Base-by-base conservation (phyloP, 192 early-diverging fungal species). In the Coemansia umbellata region DNA sequence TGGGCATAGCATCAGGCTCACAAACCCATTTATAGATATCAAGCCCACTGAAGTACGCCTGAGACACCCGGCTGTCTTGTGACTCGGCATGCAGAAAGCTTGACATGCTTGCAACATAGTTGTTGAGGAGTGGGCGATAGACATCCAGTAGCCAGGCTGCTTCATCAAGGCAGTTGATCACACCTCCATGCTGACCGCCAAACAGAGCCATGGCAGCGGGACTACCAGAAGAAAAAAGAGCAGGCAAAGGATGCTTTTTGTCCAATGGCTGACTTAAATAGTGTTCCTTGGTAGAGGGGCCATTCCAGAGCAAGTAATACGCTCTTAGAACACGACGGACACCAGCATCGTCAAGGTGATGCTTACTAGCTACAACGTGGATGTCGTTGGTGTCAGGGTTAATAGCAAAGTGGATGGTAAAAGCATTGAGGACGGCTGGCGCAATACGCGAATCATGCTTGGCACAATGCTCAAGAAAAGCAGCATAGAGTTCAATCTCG, bases 101-200 rank as follows among this genome's bases (percentile, higher is more conserved):
- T 7, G 87, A 82, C 78, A 97, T 86, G 18, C 74, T 79, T 31
- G 80, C 72, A 8, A 94, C 65, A 64, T 87, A 92, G 30, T 81
- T 78, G 37, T 78, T 64, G 2, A 91, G 74, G 36, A 92, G 60
- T 37, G 86, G 78, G 30, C 81, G 69, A 71, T 94, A 94, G 31
- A 88, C 86, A 24, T 78, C 75, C 55, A 85, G 83, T 32, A 91
- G 79, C 53, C 79, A 78, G 11, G 79, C 79, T 5, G 92, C 69
- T 70, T 97, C 93, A 49, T 86, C 80, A 70, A 97, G 81, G 68
- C 87, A 90, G 28, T 86, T 87, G 40, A 85, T 82, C 17, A 84
- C 81, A 50, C 87, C 89, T 53, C 88, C 93, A 32, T 88, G 92
- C 63, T 97, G 93, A 37, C 95, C 95, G 44, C 95, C 95, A 81